phyloP scores from a whole-genome alignment of 306 rosid genomes.

The Arachis stenosperma region DNA sequence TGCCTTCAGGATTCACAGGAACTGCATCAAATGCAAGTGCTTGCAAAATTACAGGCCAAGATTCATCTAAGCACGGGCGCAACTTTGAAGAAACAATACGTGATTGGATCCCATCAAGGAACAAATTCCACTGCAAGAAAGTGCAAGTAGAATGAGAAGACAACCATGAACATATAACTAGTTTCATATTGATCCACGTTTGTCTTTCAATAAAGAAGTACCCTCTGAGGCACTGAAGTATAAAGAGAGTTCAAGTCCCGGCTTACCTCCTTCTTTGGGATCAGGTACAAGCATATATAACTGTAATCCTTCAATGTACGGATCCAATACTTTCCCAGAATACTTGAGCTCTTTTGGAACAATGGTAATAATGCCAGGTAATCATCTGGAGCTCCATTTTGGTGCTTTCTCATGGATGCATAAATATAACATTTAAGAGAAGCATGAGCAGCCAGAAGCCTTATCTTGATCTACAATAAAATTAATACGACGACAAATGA shows the following conservation, averaged over 20 bases:
- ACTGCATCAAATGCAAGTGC: constrained; percentile 93
- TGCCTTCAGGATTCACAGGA: constrained; percentile 68
- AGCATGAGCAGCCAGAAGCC: constrained; percentile 98
- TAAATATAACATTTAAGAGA: constrained; percentile 95
- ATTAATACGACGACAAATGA: constrained; percentile 24
- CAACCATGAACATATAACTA: constrained; percentile 25
- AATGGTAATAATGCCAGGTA: constrained; percentile 78
- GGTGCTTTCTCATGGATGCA: constrained; percentile 83
- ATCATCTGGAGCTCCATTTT: constrained; percentile 69
- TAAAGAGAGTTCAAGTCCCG: constrained; percentile 36
- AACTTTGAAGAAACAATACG: constrained; percentile 75
- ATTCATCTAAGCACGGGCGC: constrained; percentile 85
- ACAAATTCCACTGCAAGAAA: constrained; percentile 77
- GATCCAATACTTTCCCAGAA: constrained; percentile 90
- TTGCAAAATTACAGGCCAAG: constrained; percentile 98
- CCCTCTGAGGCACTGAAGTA: constrained; percentile 13
- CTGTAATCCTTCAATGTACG: constrained; percentile 79
- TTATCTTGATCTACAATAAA: constrained; percentile 73
- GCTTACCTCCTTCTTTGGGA: constrained; percentile 73
- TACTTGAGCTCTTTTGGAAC: constrained; percentile 82
- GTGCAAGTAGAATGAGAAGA: constrained; percentile 39
- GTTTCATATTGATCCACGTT: constrained; percentile 7
- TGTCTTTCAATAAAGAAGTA: constrained; percentile 35
- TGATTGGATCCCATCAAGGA: constrained; percentile 93
- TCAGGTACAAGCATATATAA: constrained; percentile 66